These are phyloP conservation scores for Hymenotorrendiella dingleyae DNA, from an alignment of 2,329 filamentous ascomycete genomes.

Conservation along the genomic window DNA sequence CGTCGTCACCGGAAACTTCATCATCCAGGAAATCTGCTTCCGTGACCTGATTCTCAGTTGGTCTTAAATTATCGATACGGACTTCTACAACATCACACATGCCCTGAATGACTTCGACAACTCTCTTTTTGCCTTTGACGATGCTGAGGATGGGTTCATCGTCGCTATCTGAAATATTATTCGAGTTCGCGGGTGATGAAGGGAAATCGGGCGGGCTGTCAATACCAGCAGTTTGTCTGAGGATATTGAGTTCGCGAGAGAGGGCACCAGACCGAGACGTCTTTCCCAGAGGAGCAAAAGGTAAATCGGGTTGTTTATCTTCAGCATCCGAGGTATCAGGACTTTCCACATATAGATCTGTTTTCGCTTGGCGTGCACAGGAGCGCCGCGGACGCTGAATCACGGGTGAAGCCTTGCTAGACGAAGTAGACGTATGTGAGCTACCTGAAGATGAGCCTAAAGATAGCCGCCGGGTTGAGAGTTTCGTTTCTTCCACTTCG, in stretches of 20 bases:
- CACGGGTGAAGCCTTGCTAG: background rate
- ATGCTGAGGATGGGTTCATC: slow-evolving; percentile 10
- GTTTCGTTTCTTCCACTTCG: background rate
- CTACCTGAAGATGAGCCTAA: background rate
- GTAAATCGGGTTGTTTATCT: slow-evolving; percentile 3
- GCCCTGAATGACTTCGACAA: slow-evolving; percentile 51
- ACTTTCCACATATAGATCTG: slow-evolving; percentile 25
- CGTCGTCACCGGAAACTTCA: slow-evolving; percentile 50
- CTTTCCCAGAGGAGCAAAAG: background rate
- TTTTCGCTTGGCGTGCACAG: slow-evolving; percentile 9
- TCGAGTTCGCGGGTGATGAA: slow-evolving; percentile 8
- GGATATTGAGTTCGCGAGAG: slow-evolving; percentile 22
- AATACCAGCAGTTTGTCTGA: slow-evolving; percentile 25
- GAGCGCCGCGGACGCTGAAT: slow-evolving; percentile 18
- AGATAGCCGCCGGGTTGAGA: background rate
- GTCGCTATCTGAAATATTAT: slow-evolving; percentile 8
- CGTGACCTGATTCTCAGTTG: slow-evolving; percentile 58
- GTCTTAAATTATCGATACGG: slow-evolving; percentile 70
- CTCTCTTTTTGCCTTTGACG: slow-evolving; percentile 31
- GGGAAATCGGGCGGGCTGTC: slow-evolving; percentile 14
- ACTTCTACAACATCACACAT: slow-evolving; percentile 66
- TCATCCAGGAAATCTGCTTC: slow-evolving; percentile 66
- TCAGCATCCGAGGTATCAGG: slow-evolving; percentile 18
- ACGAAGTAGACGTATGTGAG: background rate
- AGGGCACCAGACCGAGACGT: slow-evolving; percentile 3